These are phyloP conservation scores for Penicillium ochrochloron DNA, from an alignment of 495 filamentous ascomycete genomes.

Conservation along the genomic window DNA sequence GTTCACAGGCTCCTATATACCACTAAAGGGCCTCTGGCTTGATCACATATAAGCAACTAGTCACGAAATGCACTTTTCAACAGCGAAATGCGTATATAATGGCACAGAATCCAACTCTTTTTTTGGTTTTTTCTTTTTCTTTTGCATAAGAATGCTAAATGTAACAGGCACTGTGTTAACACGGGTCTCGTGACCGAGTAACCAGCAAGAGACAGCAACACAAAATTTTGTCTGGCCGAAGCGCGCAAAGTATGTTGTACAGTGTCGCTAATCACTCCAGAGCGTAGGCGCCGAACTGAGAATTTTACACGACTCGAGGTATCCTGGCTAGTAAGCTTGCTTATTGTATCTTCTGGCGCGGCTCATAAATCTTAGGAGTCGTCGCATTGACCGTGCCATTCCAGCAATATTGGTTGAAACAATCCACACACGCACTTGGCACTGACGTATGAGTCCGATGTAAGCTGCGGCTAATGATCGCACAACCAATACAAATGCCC, in stretches of 20 bases:
- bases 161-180: no score
- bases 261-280: not conserved
- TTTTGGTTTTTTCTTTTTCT: no score
- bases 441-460: not conserved
- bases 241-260: not conserved
- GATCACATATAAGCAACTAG: no score
- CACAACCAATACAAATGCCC: conserved; percentile 1
- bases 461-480: not conserved
- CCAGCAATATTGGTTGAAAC: conserved; percentile 6
- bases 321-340: not conserved
- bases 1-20: no score
- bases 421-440: not conserved
- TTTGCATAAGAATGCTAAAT: no score
- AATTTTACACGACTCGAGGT: no score
- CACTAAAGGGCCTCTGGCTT: not conserved
- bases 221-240: no score
- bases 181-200: no score
- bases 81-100: no score
- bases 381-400: not conserved
- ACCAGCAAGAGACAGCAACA: no score
- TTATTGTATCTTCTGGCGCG: not conserved
- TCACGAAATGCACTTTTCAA: no score
- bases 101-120: no score
- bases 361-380: not conserved
- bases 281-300: not conserved